Base-by-base conservation (phyloP, 768 basidiomycete species). In the Multifurca ochricompacta region DNA sequence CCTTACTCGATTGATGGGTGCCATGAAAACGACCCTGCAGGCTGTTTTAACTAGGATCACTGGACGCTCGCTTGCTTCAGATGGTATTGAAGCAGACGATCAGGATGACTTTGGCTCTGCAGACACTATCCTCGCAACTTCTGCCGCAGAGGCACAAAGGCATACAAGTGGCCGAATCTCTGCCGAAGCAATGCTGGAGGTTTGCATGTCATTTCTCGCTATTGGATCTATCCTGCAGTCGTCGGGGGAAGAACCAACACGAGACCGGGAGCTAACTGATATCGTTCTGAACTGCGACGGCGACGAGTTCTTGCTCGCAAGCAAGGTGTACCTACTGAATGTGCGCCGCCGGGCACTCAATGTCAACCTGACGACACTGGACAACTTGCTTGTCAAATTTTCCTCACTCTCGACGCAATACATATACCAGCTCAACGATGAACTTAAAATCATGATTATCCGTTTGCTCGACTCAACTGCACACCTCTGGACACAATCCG, bases 381-480 rank as follows among this genome's bases (percentile, higher is more conserved):
- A 80, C 37, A 63, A 63, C 27, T 70, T 91, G 30, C 65, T 91
- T 16, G 71, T 75, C 3, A 70, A 75, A 53, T 64, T 92, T 19
- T 79, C 69, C 2, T 68, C 71, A 2, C 70, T 87, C 41, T 72
- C 87, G 18, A 60, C 53, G 19, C 62, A 70, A 34, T 87, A 91
- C 67, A 68, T 72, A 7, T 81, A 79, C 63, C 71, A 76, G 3
- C 68, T 76, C 48, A 81, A 75, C 56, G 78, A 80, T 48, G 69
- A 66, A 4, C 68, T 83, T 30, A 78, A 81, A 11, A 64, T 77
- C 13, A 63, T 87, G 40, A 70, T 74, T 5, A 67, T 87, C n/a
- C 73, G 77, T 18, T 74, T 90, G 42, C 68, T 96, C 19, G 75
- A 78, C 40, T 78, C 81, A 6, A 87, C 90, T 0, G 63, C 81